A percentile compares a stretch with the other conserved stretches of the same genome.
These are phyloP conservation scores for Ceratobasidium sp. DNA, from an alignment of 1,284 basidiomycete species.

Conservation along the genomic window DNA sequence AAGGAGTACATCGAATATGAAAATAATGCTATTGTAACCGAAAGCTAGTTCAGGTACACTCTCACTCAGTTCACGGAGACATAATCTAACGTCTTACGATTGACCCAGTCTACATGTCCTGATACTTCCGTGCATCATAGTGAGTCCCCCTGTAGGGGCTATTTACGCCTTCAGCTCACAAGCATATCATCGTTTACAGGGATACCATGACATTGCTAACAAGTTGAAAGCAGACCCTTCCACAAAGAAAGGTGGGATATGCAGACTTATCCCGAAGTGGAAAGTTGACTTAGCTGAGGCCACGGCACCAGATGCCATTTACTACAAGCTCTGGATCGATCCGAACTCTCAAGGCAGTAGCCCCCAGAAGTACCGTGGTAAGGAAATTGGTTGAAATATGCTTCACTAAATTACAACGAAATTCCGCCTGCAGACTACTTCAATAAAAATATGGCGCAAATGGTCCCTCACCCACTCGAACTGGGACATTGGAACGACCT, in stretches of 20 bases:
- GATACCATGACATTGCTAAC: background rate
- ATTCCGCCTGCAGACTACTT: background rate
- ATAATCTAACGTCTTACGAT: background rate
- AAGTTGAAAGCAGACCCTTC: background rate
- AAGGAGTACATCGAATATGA: background rate
- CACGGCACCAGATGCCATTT: background rate
- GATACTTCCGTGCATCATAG: background rate
- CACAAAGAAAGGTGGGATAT: background rate
- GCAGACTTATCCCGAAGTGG: too few species aligned
- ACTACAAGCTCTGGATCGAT: background rate
- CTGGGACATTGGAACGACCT: too few species aligned
- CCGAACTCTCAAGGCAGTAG: background rate
- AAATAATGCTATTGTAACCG: background rate
- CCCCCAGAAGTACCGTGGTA: too few species aligned
- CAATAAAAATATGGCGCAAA: too few species aligned
- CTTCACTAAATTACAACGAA: background rate
- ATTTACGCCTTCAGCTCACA: background rate
- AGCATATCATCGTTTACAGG: background rate
- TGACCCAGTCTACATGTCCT: background rate
- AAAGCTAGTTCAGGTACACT: background rate
- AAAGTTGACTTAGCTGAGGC: background rate
- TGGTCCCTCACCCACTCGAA: too few species aligned
- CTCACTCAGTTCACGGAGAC: background rate
- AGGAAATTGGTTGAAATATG: too few species aligned
- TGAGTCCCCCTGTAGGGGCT: background rate